Evolutionary conservation across 73 alveolate genomes (phyloP).

Genomic region (Strombidium stylifer): DNA sequence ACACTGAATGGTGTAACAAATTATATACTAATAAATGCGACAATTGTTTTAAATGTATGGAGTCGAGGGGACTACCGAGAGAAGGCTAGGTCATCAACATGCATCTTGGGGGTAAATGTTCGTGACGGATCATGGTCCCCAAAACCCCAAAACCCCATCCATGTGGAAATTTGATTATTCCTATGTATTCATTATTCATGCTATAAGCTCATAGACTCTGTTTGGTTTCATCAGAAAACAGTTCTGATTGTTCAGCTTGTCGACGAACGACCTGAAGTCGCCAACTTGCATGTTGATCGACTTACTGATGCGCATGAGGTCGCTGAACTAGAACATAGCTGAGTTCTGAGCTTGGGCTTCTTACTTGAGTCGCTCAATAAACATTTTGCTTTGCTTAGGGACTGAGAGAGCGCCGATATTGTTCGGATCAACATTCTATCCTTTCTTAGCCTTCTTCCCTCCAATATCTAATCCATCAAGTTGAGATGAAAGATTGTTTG

Average conservation of each 20-base stretch:
- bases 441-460: not conserved
- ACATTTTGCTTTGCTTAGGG: constrained; percentile 75
- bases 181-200: not conserved
- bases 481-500: too few species aligned
- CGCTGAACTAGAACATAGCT: constrained; percentile 53
- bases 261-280: constrained; percentile 71
- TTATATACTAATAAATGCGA: too few species aligned
- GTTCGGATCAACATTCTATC: constrained; percentile 48
- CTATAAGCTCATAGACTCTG: constrained; percentile 39
- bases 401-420: constrained; percentile 64
- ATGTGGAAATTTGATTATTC: not conserved
- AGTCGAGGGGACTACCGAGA: too few species aligned
- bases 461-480: constrained; percentile 7
- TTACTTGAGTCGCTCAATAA: constrained; percentile 66
- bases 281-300: constrained; percentile 78
- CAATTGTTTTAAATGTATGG: too few species aligned
- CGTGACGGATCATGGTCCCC: too few species aligned
- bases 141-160: not conserved
- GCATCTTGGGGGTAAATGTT: not conserved
- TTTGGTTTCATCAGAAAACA: constrained; percentile 49
- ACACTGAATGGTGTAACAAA: too few species aligned
- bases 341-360: constrained; percentile 52
- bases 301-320: constrained; percentile 58
- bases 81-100: too few species aligned
- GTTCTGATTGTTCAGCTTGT: constrained; percentile 63